Evolutionary conservation across 371 early-diverging fungal genomes (phyloP).

Genomic region (Polyrhizophydium stewartii): DNA sequence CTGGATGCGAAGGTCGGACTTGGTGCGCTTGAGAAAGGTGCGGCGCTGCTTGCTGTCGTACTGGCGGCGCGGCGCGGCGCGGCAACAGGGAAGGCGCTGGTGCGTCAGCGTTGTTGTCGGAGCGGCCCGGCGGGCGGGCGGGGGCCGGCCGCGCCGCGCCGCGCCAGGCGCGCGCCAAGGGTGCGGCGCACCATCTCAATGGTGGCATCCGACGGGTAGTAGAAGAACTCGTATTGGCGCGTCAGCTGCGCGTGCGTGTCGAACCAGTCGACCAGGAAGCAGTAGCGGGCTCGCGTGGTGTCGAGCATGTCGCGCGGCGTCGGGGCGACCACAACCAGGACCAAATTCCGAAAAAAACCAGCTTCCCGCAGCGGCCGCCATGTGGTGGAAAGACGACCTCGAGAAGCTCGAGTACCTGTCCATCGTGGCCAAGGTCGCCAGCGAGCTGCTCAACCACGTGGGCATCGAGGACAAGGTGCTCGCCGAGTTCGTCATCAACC

Average conservation of each 20-base stretch:
- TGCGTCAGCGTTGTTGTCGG: no score
- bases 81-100: no score
- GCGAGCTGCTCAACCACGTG: conserved; percentile 88
- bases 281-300: conserved; percentile 9
- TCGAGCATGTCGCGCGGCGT: no score
- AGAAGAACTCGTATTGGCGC: conserved; percentile 44
- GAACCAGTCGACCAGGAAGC: conserved; percentile 39
- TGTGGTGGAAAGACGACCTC: no score
- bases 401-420: conserved; percentile 84
- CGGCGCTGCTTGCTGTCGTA: conserved; percentile 43
- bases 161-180: no score
- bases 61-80: conserved; percentile 15
- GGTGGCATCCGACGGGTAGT: conserved; percentile 37
- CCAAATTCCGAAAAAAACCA: no score
- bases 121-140: no score
- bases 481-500: conserved; percentile 42
- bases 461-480: conserved; percentile 83
- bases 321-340: no score
- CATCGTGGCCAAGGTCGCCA: conserved; percentile 85
- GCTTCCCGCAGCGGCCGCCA: no score
- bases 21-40: conserved; percentile 47
- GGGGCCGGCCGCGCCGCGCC: no score
- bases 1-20: conserved; percentile 20
- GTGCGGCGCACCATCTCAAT: conserved; percentile 41
- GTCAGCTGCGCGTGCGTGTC: conserved; percentile 44